Base-by-base conservation (phyloP, 164 flowering plant species). In the Hamamelis virginiana region DNA sequence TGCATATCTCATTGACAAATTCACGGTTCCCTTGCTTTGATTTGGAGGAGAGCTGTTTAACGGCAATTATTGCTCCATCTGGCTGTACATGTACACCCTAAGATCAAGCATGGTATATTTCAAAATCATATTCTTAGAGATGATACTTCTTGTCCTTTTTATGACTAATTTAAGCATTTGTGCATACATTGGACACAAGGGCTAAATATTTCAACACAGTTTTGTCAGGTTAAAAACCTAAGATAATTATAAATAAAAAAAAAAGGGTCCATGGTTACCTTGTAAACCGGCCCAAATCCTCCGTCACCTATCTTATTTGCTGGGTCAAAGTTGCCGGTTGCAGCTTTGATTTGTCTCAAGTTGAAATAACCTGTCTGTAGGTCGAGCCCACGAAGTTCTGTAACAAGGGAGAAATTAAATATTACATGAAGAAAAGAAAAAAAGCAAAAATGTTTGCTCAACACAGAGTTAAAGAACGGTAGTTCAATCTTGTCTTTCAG, bases 251-350 rank as follows among this genome's bases (percentile, higher is more conserved):
- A n/a, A n/a, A n/a, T n/a, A n/a, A n/a, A n/a, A n/a, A 6, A 33
- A 33, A 33, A 33, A 33, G 18, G 51, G 46, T 22, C 48, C 10
- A 22, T 21, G 25, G 41, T 59, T 78, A 91, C 97, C 92, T 88
- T 91, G 78, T 76, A 88, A 46, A 91, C 97, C 4, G 94, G 84
- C 45, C 97, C 97, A 78, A 91, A 89, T 19, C 97, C 94, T 28
- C 97, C 94, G 85, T 91, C 94, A 3, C 97, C 97, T 55, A 91
- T 84, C 80, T 91, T 91, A 75, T 91, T 85, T 64, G 73, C 83
- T 67, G 86, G 81, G 58, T 88, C 90, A 69, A 91, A 91, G 77
- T 89, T 87, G 18, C 68, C 69, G 3, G 97, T 91, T 48, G 97
- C 94, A 74, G 85, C 78, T 82, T 84, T 91, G 25, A 91, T 87